Percentiles rank a stretch among this genome's conserved stretches.
phyloP scores from a whole-genome alignment of 108 stramenopile genomes.

The Nannochloropsis gaditana region DNA sequence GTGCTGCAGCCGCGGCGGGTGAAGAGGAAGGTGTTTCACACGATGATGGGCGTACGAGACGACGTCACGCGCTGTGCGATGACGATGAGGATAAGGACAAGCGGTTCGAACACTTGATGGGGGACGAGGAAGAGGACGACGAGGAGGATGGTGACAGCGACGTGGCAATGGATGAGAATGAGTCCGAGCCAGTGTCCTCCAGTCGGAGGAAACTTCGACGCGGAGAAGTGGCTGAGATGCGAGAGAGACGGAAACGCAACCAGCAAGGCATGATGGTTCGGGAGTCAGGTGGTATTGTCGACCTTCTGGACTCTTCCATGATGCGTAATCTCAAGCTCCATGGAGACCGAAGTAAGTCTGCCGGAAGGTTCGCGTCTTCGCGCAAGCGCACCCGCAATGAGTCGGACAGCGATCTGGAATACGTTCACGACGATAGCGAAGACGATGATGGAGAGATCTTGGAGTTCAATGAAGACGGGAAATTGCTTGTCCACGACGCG shows the following conservation, averaged over 20 bases:
- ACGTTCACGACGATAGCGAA: slow-evolving; percentile 61
- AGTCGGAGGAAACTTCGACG: neutral
- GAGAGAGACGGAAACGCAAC: neutral
- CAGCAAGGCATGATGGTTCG: neutral
- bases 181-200: neutral
- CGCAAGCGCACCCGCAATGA: neutral
- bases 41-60: neutral
- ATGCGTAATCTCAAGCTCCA: slow-evolving; percentile 55
- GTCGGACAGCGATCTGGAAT: slow-evolving; percentile 46
- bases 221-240: neutral
- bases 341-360: neutral
- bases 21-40: neutral
- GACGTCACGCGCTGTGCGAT: neutral
- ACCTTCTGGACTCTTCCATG: slow-evolving; percentile 69
- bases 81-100: neutral
- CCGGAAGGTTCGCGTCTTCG: neutral
- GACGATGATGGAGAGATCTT: slow-evolving; percentile 62
- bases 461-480: slow-evolving; percentile 68
- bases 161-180: neutral
- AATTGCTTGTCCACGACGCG: slow-evolving; percentile 63
- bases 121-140: neutral
- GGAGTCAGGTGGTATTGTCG: slow-evolving; percentile 58
- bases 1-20: slow-evolving; percentile 27
- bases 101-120: neutral
- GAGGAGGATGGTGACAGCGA: neutral